Percentiles rank a stretch among this genome's conserved stretches.
phyloP scores from a whole-genome alignment of 371 early-diverging fungal species.

The Smittium culicis region DNA sequence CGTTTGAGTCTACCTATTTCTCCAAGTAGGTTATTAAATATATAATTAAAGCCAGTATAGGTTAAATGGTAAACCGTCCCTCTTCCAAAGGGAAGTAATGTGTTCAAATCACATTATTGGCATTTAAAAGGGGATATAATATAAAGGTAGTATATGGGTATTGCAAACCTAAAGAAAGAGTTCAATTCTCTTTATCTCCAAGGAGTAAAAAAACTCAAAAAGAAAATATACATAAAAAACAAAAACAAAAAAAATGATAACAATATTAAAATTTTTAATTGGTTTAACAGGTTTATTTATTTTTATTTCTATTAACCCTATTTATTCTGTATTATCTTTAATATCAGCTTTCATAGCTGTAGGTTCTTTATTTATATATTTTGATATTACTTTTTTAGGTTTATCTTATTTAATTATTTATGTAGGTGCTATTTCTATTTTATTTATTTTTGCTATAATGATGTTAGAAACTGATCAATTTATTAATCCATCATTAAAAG shows the following conservation, averaged over 20 bases:
- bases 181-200: conserved; percentile 34
- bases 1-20: conserved; percentile 33
- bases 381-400: conserved; percentile 46
- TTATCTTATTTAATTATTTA: conserved; percentile 49
- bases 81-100: conserved; percentile 31
- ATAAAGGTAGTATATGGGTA: conserved; percentile 32
- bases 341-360: conserved; percentile 43
- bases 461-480: conserved; percentile 40
- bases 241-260: conserved; percentile 36
- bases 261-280: conserved; percentile 34
- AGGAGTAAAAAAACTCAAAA: conserved; percentile 11
- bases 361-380: conserved; percentile 39
- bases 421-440: conserved; percentile 46
- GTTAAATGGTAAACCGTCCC: conserved; percentile 32
- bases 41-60: conserved; percentile 24
- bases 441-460: conserved; percentile 49
- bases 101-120: conserved; percentile 34
- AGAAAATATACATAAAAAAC: conserved; percentile 18
- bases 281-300: conserved; percentile 39
- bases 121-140: conserved; percentile 32
- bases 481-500: conserved; percentile 30
- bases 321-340: conserved; percentile 43
- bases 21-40: conserved; percentile 29
- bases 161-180: conserved; percentile 30
- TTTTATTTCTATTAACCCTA: conserved; percentile 41